These are phyloP conservation scores for Neospermospora avenae DNA, from an alignment of 2,329 filamentous ascomycete genomes.

Conservation along the genomic window DNA sequence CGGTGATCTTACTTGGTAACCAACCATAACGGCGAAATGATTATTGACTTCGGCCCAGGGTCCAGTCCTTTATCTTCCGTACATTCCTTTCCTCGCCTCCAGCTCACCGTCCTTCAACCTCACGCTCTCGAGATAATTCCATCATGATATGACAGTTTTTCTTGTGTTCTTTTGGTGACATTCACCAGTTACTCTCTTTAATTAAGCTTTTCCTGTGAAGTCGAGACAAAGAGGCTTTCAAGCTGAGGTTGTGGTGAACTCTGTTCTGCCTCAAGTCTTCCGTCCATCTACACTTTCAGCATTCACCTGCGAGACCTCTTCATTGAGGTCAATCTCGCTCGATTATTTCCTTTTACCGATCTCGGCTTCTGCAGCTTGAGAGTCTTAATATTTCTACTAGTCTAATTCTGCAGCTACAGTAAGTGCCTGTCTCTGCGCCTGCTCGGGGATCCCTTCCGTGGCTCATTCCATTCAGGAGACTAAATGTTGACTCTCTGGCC, in stretches of 20 bases:
- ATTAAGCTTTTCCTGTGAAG: background rate
- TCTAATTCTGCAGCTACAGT: background rate
- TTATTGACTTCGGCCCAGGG: background rate
- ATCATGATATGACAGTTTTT: background rate
- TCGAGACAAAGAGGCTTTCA: background rate
- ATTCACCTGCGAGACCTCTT: conserved; percentile 2
- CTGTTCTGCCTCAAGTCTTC: background rate
- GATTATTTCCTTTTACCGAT: background rate
- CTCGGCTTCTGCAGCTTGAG: background rate
- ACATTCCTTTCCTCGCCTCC: background rate
- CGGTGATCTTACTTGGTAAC: background rate
- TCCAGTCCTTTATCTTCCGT: background rate
- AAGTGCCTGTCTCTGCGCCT: background rate
- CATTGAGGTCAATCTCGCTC: background rate
- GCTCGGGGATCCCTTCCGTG: background rate
- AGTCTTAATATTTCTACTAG: background rate
- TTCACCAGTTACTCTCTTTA: conserved; percentile 4
- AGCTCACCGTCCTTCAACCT: background rate
- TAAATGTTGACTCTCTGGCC: background rate
- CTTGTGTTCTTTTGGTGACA: background rate
- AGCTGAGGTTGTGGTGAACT: background rate
- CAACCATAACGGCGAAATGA: background rate
- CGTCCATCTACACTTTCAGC: background rate
- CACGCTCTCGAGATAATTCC: background rate
- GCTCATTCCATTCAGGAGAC: background rate